phyloP scores from a whole-genome alignment of 140 eudicot genomes.

The Senecio squalidus region DNA sequence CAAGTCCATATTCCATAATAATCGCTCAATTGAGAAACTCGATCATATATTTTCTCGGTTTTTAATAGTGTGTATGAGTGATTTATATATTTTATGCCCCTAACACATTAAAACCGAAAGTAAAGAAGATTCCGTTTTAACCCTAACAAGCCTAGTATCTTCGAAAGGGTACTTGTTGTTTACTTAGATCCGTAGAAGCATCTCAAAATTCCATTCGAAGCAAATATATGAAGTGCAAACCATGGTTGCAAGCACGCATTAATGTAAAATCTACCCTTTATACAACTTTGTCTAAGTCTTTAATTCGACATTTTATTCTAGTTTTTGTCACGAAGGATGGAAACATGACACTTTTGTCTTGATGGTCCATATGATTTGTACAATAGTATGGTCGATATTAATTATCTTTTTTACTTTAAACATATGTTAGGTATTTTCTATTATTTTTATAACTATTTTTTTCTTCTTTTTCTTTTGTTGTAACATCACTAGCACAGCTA shows the following conservation, averaged over 20 bases:
- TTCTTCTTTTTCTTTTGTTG: neutral
- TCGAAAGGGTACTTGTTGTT: slow-evolving; percentile 9
- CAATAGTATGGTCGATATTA: slow-evolving; percentile 13
- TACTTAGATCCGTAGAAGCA: slow-evolving; percentile 5
- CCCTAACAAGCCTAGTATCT: slow-evolving; percentile 9
- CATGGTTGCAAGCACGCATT: slow-evolving; percentile 11
- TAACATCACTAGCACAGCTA: slow-evolving; percentile 9
- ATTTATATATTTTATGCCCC: neutral
- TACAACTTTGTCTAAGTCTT: slow-evolving; percentile 10
- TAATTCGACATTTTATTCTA: neutral
- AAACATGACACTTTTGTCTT: slow-evolving; percentile 9
- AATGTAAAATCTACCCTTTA: slow-evolving; percentile 19
- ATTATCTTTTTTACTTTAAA: slow-evolving; percentile 12
- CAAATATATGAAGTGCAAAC: slow-evolving; percentile 9
- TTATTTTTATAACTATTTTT: neutral
- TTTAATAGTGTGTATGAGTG: neutral
- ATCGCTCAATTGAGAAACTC: neutral
- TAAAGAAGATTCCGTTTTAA: slow-evolving; percentile 6
- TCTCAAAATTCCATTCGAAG: slow-evolving; percentile 2
- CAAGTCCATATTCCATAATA: neutral
- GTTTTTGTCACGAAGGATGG: neutral
- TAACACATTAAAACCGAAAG: slow-evolving; percentile 12
- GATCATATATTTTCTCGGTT: neutral
- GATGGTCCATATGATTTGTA: slow-evolving; percentile 19
- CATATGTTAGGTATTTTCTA: neutral